These are phyloP conservation scores for Penicillium fimorum DNA, from an alignment of 495 filamentous ascomycete species.

Conservation along the genomic window DNA sequence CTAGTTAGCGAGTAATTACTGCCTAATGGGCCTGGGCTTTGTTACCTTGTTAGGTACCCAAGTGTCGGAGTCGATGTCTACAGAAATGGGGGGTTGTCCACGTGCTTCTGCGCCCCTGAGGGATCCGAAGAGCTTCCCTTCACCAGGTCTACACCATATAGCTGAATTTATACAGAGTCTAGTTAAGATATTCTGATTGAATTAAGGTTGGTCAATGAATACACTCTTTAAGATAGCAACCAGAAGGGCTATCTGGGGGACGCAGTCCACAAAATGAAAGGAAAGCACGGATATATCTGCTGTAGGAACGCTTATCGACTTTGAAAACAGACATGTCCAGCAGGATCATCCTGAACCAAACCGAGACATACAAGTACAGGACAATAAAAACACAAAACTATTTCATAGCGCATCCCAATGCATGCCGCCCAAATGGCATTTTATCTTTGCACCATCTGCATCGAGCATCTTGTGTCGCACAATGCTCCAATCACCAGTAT, in stretches of 20 bases:
- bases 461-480: constrained; percentile 26
- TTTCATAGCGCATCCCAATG: constrained; percentile 32
- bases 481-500: constrained; percentile 1
- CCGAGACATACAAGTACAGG: constrained; percentile 31
- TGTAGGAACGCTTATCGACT: constrained; percentile 13
- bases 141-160: not conserved
- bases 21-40: not conserved
- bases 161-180: not conserved
- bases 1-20: not conserved
- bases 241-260: constrained; percentile 1
- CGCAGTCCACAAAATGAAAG: constrained; percentile 13
- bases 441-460: constrained; percentile 17
- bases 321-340: constrained; percentile 11
- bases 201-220: not conserved
- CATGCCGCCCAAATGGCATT: constrained; percentile 16
- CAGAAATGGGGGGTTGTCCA: not conserved
- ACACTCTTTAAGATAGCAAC: not conserved
- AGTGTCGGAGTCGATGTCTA: not conserved
- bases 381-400: constrained; percentile 18
- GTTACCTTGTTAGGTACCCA: not conserved
- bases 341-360: constrained; percentile 10
- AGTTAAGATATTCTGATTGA: not conserved
- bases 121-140: not conserved
- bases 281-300: constrained; percentile 16
- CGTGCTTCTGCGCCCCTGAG: not conserved